Percentiles rank a stretch among this genome's conserved stretches.
phyloP scores from a whole-genome alignment of 148 eudicot species.

The Vaccinium macrocarpon region DNA sequence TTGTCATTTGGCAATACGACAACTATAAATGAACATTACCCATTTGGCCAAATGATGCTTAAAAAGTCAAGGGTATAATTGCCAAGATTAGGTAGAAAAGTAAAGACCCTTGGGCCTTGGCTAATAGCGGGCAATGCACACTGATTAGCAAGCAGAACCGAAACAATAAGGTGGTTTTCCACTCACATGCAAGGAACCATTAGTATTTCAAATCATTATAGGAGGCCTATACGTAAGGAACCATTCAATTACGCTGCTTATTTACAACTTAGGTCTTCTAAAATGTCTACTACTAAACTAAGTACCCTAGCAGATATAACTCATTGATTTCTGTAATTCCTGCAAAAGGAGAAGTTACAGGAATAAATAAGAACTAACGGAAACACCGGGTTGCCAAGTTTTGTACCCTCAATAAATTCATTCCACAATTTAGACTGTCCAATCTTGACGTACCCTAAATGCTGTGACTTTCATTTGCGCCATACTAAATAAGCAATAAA shows the following conservation, averaged over 20 bases:
- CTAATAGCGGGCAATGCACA: neutral
- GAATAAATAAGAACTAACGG: neutral
- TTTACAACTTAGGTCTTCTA: neutral
- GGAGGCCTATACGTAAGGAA: slow-evolving; percentile 1
- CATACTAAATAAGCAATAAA: neutral
- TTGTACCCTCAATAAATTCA: neutral
- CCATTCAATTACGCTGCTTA: neutral
- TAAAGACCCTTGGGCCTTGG: neutral
- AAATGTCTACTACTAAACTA: neutral
- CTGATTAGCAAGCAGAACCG: neutral
- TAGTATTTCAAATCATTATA: neutral
- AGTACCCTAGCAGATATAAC: neutral
- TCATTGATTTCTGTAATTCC: neutral
- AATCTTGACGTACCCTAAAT: neutral
- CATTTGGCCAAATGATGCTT: neutral
- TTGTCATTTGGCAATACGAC: neutral
- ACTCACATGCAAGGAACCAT: neutral
- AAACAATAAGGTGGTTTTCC: neutral
- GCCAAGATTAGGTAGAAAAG: neutral
- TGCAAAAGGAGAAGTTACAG: neutral
- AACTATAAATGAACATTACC: neutral
- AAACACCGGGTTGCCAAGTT: neutral
- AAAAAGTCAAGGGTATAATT: neutral
- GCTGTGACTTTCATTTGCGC: neutral
- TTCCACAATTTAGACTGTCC: neutral